phyloP scores from a whole-genome alignment of 805 yeast genomes.

The Teunomyces pallodes region DNA sequence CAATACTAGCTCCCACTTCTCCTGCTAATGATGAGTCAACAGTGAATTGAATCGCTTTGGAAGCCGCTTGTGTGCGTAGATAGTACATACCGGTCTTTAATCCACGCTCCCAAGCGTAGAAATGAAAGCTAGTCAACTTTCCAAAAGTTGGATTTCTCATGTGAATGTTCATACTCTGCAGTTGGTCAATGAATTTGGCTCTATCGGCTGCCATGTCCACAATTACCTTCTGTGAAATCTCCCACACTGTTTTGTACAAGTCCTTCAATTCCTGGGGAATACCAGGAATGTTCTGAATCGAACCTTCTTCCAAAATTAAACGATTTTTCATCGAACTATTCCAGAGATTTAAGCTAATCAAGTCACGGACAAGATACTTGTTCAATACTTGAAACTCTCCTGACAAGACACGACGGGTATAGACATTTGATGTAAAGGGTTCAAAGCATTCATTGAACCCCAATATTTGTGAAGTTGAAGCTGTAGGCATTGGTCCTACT shows the following conservation, averaged over 20 bases:
- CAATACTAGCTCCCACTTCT: neutral
- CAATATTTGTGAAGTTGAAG: conserved; percentile 92
- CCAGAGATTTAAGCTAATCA: conserved; percentile 84
- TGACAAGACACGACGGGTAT: conserved; percentile 84
- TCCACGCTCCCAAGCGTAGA: conserved; percentile 39
- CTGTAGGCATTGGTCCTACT: conserved; percentile 97
- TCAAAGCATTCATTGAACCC: conserved; percentile 96
- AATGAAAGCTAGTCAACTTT: conserved; percentile 43
- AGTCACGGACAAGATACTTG: conserved; percentile 77
- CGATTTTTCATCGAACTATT: conserved; percentile 71
- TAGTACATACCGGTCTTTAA: conserved; percentile 41
- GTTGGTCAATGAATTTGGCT: conserved; percentile 63
- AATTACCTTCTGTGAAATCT: conserved; percentile 78
- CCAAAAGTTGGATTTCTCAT: conserved; percentile 36
- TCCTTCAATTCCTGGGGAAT: conserved; percentile 74
- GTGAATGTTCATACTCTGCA: conserved; percentile 45
- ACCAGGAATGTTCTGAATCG: conserved; percentile 70
- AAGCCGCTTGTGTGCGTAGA: conserved; percentile 69
- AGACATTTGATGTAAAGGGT: conserved; percentile 91
- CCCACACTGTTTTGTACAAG: conserved; percentile 96
- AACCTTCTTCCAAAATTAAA: conserved; percentile 76
- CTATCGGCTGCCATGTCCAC: conserved; percentile 85
- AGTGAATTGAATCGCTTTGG: conserved; percentile 89
- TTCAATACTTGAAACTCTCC: conserved; percentile 95
- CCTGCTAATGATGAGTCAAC: conserved; percentile 38